These are phyloP conservation scores for Gossypium longicalyx DNA, from an alignment of 345 rosid species.

Conservation along the genomic window DNA sequence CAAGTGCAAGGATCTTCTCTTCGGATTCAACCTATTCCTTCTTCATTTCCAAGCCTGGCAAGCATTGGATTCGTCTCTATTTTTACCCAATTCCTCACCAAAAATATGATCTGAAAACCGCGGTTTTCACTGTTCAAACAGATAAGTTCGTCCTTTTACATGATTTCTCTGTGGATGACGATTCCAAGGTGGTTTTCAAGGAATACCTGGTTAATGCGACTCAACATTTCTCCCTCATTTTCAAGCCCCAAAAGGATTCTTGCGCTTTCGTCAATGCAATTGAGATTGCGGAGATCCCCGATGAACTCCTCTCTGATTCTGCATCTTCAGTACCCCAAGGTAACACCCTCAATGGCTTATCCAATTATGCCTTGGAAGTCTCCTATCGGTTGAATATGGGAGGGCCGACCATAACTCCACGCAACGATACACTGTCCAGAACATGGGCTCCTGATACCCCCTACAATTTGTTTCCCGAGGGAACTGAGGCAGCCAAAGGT, in stretches of 20 bases:
- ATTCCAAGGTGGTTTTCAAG: conserved; percentile 40
- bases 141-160: conserved; percentile 56
- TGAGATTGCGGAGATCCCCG: conserved; percentile 65
- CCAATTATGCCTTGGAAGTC: conserved; percentile 46
- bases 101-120: conserved; percentile 33
- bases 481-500: conserved; percentile 28
- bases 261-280: conserved; percentile 69
- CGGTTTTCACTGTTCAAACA: conserved; percentile 54
- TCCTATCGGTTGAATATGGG: conserved; percentile 64
- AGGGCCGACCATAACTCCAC: conserved; percentile 45
- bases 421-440: conserved; percentile 54
- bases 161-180: conserved; percentile 46
- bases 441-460: conserved; percentile 57
- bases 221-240: conserved; percentile 42
- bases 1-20: conserved; percentile 44
- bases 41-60: conserved; percentile 43
- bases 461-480: conserved; percentile 52
- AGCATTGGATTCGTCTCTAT: conserved; percentile 82
- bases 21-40: conserved; percentile 44
- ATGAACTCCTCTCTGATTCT: conserved; percentile 48
- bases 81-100: conserved; percentile 64
- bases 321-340: conserved; percentile 46
- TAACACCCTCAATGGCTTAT: conserved; percentile 42
- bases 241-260: conserved; percentile 48
- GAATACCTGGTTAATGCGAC: conserved; percentile 58